Base-by-base conservation (phyloP, 2,329 filamentous ascomycete species). In the Aspergillus costaricaensis region DNA sequence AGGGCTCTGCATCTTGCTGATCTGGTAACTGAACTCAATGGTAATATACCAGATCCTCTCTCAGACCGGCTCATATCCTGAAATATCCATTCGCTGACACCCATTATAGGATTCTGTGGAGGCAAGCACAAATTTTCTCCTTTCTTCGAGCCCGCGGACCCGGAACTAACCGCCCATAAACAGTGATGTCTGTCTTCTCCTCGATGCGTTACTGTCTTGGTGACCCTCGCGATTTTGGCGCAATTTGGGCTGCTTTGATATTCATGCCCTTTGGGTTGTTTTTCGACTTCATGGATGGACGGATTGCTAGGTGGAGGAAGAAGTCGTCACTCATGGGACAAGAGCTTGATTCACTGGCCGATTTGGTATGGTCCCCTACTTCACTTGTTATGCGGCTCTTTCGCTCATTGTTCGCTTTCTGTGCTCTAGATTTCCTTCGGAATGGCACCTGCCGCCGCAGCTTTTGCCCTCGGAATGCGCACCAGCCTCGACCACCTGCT, bases 281-380 rank as follows among this genome's bases (percentile, higher is more conserved):
- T 82, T 98, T 98, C 77, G 95, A 99, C 78, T 96, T 96, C 74
- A 92, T 98, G 84, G 95, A 99, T 77, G 95, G 95, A 73, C 95
- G 93, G 75, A 93, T 99, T 58, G 95, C 95, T 65, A 85, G 95
- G 66, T 98, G 95, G 95, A 88, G 95, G 75, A 90, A 92, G 80
- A 99, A 97, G 88, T 95, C 91, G 71, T 96, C 91, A 70, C 83
- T 99, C 74, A 98, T 99, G 94, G 95, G 95, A 12, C 94, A 97
- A 78, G 95, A 99, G 79, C 82, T 99, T 58, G 95, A 99, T 77
- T 98, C 94, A 6, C 83, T 99, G 51, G 95, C 95, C 58, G 95
- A 99, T 76, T 77, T 99, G 82, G 92, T 96, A 88, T 12, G 38
- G 7, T 17, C 27, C 86, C 21, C 61, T 21, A 30, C 38, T 49